Percentiles rank a stretch among this genome's conserved stretches.
These are phyloP conservation scores for Halenospora varia DNA, from an alignment of 495 filamentous ascomycete genomes.

Conservation along the genomic window DNA sequence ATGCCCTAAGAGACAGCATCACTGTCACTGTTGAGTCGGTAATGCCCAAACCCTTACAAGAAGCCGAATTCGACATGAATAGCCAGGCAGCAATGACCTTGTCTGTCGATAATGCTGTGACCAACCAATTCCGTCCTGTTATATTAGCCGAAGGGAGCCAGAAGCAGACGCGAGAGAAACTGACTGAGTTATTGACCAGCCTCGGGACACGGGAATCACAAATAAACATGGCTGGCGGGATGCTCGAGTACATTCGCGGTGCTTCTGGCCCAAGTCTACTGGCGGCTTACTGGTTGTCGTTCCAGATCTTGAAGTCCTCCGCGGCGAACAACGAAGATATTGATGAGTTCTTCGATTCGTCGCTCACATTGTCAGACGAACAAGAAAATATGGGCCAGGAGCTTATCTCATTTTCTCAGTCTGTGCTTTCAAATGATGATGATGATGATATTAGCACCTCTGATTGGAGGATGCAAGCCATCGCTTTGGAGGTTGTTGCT, in stretches of 20 bases:
- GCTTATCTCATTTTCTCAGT: constrained; percentile 72
- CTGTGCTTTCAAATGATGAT: constrained; percentile 52
- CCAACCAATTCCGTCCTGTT: constrained; percentile 53
- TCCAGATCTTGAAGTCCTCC: constrained; percentile 61
- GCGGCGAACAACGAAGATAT: constrained; percentile 45
- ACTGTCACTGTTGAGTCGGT: constrained; percentile 37
- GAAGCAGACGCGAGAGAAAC: constrained; percentile 51
- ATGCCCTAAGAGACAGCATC: constrained; percentile 59
- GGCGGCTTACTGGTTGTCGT: constrained; percentile 78
- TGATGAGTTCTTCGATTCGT: constrained; percentile 62
- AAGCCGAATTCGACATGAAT: constrained; percentile 18
- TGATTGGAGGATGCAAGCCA: constrained; percentile 69
- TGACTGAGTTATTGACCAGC: constrained; percentile 41
- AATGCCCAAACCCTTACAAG: constrained; percentile 16
- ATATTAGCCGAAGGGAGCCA: constrained; percentile 64
- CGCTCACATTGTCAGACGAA: constrained; percentile 39
- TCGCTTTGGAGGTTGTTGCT: constrained; percentile 71
- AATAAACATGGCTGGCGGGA: constrained; percentile 45
- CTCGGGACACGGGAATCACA: constrained; percentile 40
- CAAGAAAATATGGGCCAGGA: constrained; percentile 65
- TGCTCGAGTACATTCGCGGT: constrained; percentile 55
- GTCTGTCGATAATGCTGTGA: constrained; percentile 22
- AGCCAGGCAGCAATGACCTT: constrained; percentile 22
- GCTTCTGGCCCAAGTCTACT: constrained; percentile 52
- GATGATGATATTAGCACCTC: constrained; percentile 24